phyloP scores from a whole-genome alignment of 106 monocot species.

The Platanthera zijinensis region DNA sequence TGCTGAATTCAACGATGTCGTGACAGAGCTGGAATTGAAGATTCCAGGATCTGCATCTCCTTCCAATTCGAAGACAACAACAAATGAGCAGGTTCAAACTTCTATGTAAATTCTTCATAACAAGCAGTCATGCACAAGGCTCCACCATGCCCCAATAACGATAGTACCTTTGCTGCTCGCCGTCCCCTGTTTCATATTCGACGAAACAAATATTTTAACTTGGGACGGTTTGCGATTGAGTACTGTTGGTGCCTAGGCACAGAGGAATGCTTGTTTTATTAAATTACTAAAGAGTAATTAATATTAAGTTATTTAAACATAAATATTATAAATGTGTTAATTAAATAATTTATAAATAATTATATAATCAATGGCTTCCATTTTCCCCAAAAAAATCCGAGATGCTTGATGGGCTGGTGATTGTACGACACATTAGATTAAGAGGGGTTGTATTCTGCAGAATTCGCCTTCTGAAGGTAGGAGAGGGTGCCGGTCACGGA shows the following conservation, averaged over 20 bases:
- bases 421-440: neutral
- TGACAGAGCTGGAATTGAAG: constrained; percentile 89
- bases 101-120: neutral
- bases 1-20: constrained; percentile 70
- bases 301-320: no score
- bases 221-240: no score
- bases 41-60: constrained; percentile 63
- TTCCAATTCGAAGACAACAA: constrained; percentile 28
- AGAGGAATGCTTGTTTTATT: no score
- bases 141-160: no score
- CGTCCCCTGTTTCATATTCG: no score
- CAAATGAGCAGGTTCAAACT: constrained; percentile 33
- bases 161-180: no score
- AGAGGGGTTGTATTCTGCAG: constrained; percentile 15
- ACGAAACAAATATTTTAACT: no score
- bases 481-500: constrained; percentile 24
- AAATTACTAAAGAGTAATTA: no score
- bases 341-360: neutral
- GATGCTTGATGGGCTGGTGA: neutral
- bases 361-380: neutral
- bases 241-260: neutral
- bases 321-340: neutral
- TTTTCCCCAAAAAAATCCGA: neutral
- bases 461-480: constrained; percentile 28
- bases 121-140: no score